A percentile compares a stretch with the other conserved stretches of the same genome.
Evolutionary conservation across 768 basidiomycete species (phyloP).

Genomic region (button mushroom (Agaricus bisporus)): DNA sequence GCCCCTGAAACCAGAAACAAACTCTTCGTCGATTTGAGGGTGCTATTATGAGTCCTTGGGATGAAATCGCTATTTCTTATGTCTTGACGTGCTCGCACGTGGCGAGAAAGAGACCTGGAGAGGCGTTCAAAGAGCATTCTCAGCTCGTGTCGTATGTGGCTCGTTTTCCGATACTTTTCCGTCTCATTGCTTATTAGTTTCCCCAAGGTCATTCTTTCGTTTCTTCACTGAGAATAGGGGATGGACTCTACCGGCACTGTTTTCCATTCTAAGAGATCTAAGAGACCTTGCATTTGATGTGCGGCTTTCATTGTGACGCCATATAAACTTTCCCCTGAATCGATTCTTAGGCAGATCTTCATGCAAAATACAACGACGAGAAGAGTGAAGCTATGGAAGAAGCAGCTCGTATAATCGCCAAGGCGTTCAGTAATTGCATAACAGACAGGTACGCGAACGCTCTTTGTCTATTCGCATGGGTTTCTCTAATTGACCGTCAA

Average conservation of each 20-base stretch:
- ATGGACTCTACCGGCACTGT: slow-evolving; percentile 83
- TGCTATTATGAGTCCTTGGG: slow-evolving; percentile 71
- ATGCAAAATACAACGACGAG: slow-evolving; percentile 50
- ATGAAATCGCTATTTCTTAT: slow-evolving; percentile 81
- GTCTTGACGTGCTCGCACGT: slow-evolving; percentile 69
- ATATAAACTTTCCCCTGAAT: neutral
- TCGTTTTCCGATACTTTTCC: neutral
- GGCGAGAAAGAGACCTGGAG: slow-evolving; percentile 56
- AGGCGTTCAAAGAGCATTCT: slow-evolving; percentile 79
- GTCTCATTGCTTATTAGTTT: neutral
- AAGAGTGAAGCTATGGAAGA: slow-evolving; percentile 76
- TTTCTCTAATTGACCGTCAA: neutral
- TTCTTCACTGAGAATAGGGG: slow-evolving; percentile 78
- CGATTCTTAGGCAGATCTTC: slow-evolving; percentile 48
- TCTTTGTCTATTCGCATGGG: neutral
- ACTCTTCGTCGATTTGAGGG: slow-evolving; percentile 48
- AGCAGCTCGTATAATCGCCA: slow-evolving; percentile 79
- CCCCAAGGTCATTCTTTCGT: slow-evolving; percentile 59
- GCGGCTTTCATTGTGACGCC: slow-evolving; percentile 8
- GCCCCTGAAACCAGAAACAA: slow-evolving; percentile 22
- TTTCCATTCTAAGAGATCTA: slow-evolving; percentile 75
- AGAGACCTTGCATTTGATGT: slow-evolving; percentile 86
- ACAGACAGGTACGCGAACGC: slow-evolving; percentile 48
- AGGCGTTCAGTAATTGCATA: slow-evolving; percentile 86
- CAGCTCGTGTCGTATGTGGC: slow-evolving; percentile 68